Percentiles rank a stretch among this genome's conserved stretches.
Conservation (phyloP, 768 basidiomycete genomes). For the Cubamyces sp. region DNA sequence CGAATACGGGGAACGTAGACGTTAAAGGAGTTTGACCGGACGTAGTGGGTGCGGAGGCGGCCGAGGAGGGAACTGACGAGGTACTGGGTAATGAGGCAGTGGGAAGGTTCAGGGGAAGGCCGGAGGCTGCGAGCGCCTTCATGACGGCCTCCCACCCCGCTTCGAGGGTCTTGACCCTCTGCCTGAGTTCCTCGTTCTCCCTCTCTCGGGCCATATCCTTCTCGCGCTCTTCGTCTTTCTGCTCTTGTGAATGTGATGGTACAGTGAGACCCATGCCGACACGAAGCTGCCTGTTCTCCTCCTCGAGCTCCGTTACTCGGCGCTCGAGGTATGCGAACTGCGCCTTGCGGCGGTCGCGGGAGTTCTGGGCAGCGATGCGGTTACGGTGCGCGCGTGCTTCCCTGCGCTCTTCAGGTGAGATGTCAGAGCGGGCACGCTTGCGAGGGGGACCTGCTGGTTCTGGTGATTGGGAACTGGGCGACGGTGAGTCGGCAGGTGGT, state of each 20-base stretch:
- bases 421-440: slow-evolving; percentile 71
- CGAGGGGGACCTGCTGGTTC: slow-evolving; percentile 52
- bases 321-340: slow-evolving; percentile 91
- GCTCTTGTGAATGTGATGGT: slow-evolving; percentile 23
- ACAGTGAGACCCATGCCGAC: slow-evolving; percentile 46
- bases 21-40: slow-evolving; percentile 33
- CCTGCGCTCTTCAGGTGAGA: slow-evolving; percentile 75
- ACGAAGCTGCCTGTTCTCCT: slow-evolving; percentile 79
- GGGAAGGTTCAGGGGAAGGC: slow-evolving; percentile 54
- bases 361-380: slow-evolving; percentile 92
- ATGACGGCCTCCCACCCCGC: slow-evolving; percentile 82
- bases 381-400: slow-evolving; percentile 91
- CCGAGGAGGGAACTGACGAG: slow-evolving; percentile 29
- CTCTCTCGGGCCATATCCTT: slow-evolving; percentile 51
- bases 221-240: slow-evolving; percentile 39
- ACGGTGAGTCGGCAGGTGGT: slow-evolving; percentile 28
- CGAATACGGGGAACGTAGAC: slow-evolving; percentile 37
- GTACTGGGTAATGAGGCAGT: slow-evolving; percentile 34
- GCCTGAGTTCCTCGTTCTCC: slow-evolving; percentile 76
- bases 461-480: slow-evolving; percentile 26
- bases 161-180: slow-evolving; percentile 79
- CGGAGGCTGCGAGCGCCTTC: slow-evolving; percentile 72
- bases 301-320: slow-evolving; percentile 87
- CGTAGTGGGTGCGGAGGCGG: slow-evolving; percentile 29
- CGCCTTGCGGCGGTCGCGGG: slow-evolving; percentile 86